Evolutionary conservation across 1,284 basidiomycete species (phyloP).

Genomic region (Leccinum holopus): DNA sequence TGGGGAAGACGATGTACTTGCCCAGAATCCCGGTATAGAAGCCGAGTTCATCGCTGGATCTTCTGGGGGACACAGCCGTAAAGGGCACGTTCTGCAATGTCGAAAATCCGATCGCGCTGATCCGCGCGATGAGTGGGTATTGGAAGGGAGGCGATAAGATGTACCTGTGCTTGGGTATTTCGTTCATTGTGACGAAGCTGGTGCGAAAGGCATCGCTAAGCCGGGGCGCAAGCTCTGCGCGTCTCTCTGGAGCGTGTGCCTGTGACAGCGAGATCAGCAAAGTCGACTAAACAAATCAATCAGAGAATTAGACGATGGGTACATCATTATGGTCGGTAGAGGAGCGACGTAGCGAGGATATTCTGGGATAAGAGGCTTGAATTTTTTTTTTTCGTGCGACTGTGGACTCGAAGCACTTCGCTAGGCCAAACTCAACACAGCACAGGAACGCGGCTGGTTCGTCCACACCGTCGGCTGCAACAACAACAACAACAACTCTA

Average conservation of each 20-base stretch:
- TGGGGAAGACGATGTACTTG: conserved; percentile 4
- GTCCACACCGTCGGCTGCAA: conserved; percentile 19
- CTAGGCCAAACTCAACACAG: conserved; percentile 18
- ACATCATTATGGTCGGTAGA: conserved; percentile 11
- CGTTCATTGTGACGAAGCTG: too few relatives aligned
- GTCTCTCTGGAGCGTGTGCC: conserved; percentile 48
- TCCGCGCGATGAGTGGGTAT: conserved; percentile 1
- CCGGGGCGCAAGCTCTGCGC: conserved; percentile 46
- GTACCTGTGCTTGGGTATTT: conserved; percentile 46
- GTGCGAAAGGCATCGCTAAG: conserved; percentile 57
- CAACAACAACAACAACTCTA: conserved; percentile 11
- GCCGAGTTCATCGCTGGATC: conserved; percentile 47
- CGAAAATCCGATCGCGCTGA: conserved; percentile 52
- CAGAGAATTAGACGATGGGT: background rate
- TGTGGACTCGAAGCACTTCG: background rate
- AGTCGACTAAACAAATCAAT: conserved; percentile 47
- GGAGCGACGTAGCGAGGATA: conserved; percentile 18
- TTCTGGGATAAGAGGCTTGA: too few relatives aligned
- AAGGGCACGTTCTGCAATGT: conserved; percentile 56
- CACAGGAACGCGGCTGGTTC: conserved; percentile 11
- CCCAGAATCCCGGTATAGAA: conserved; percentile 44
- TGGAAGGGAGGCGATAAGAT: background rate
- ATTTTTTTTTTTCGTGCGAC: background rate
- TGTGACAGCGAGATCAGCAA: conserved; percentile 60
- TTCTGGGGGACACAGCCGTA: conserved; percentile 43